Base-by-base conservation (phyloP, 139 green algal species). In the Pycnococcus provasolii region DNA sequence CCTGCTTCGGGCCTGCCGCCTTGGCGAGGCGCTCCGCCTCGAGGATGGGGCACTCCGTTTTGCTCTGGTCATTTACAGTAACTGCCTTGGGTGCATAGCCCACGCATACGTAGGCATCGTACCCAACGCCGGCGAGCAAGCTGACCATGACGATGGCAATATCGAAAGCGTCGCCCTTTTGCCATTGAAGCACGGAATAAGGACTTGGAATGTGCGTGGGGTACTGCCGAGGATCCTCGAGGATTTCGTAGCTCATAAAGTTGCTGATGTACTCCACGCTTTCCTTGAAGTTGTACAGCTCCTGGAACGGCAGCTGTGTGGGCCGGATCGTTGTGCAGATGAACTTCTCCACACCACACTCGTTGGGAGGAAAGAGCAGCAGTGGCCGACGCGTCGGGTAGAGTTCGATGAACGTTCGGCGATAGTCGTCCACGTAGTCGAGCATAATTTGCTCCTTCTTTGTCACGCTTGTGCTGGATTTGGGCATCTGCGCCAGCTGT, bases 311-410 rank as follows among this genome's bases (percentile, higher is more conserved):
- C 43, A 87, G 70, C 68, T 75, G 60, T 13, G 79, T 85, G 7
- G 85, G 84, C 1, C 86, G 70, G 45, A 88, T 13, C 7, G 81
- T 91, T 41, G 77, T 91, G 79, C 88, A 94, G 53, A 93, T 77
- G 48, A 91, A 81, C 81, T 93, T 93, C 40, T 72, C 51, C 58
- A 85, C 62, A n/a, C 81, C 82, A 60, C 80, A 91, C 79, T 95
- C 88, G 73, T 95, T 95, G 15, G 68, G 64, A 0, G 87, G 84
- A 7, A 63, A 61, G 3, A 94, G 73, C 59, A 86, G 80, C 51
- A 89, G 77, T 53, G 76, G 84, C 4, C 83, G 78, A 51, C 87
- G 64, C 26, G 72, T 63, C 26, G 84, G 86, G 72, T 94, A 90
- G 4, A 89, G 71, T 79, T 88, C 80, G 54, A 80, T 69, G 65